These are phyloP conservation scores for Exophiala sp. DNA, from an alignment of 2,329 filamentous ascomycete genomes.

Conservation along the genomic window DNA sequence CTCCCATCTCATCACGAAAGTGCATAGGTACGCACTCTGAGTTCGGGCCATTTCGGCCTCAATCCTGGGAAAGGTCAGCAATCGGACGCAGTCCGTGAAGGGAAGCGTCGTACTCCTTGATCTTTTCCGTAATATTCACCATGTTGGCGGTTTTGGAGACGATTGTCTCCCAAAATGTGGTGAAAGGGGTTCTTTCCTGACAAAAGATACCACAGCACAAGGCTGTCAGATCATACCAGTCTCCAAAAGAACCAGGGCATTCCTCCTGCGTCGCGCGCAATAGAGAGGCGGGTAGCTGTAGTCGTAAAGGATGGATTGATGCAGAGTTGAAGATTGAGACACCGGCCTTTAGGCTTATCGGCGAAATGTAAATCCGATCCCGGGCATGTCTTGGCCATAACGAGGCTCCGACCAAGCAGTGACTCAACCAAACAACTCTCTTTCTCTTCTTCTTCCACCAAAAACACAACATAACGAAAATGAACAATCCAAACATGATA, in stretches of 20 bases:
- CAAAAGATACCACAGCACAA: background rate
- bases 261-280: no score
- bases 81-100: background rate
- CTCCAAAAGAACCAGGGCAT: background rate
- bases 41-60: conserved; percentile 99
- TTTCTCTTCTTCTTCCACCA: conserved; percentile 8
- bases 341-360: background rate
- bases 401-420: conserved; percentile 5
- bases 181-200: background rate
- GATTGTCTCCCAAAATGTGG: background rate
- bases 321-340: conserved; percentile 6
- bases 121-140: conserved; percentile 99
- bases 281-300: background rate
- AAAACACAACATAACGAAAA: conserved; percentile 6
- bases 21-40: conserved; percentile 67
- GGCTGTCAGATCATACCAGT: background rate
- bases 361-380: conserved; percentile 15
- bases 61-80: conserved; percentile 61
- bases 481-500: conserved; percentile 4
- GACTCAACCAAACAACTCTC: conserved; percentile 9
- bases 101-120: conserved; percentile 76
- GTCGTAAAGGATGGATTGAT: background rate
- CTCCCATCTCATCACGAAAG: conserved; percentile 10
- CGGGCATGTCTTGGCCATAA: conserved; percentile 15
- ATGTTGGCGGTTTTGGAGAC: conserved; percentile 52